phyloP scores from a whole-genome alignment of 305 asterid species.

The Andrographis paniculata region DNA sequence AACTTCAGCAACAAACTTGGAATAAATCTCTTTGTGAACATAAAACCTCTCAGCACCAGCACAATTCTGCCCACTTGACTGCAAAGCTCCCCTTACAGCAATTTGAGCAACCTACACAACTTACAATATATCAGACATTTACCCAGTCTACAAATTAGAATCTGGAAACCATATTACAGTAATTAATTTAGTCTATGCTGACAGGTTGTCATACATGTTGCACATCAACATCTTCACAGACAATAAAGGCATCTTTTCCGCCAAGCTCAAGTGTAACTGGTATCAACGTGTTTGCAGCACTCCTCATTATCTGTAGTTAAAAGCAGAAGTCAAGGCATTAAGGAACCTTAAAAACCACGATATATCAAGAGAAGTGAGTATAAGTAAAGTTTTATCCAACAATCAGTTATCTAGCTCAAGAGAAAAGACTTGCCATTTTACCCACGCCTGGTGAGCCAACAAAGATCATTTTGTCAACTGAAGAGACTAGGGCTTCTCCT shows the following conservation, averaged over 20 bases:
- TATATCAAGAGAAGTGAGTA: not conserved
- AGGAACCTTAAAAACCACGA: not conserved
- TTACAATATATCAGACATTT: constrained; percentile 38
- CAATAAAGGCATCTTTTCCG: constrained; percentile 95
- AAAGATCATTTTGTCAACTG: constrained; percentile 88
- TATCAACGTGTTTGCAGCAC: constrained; percentile 56
- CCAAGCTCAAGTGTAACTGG: constrained; percentile 81
- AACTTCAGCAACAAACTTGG: constrained; percentile 86
- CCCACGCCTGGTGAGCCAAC: constrained; percentile 99
- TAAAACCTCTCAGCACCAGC: constrained; percentile 99
- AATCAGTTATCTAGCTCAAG: constrained; percentile 6
- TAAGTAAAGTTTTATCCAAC: not conserved
- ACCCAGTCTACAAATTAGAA: not conserved
- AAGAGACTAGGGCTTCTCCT: constrained; percentile 88
- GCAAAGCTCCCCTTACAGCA: constrained; percentile 93
- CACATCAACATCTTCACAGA: constrained; percentile 88
- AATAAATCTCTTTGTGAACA: constrained; percentile 74
- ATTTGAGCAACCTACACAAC: constrained; percentile 82
- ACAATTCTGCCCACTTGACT: constrained; percentile 96
- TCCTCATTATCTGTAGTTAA: constrained; percentile 72
- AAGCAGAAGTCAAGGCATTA: constrained; percentile 9
- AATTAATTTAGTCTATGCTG: constrained; percentile 43
- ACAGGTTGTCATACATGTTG: constrained; percentile 88
- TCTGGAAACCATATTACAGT: no score
- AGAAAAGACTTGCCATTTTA: constrained; percentile 58